A percentile compares a stretch with the other conserved stretches of the same genome.
These are phyloP conservation scores for Pichia kluyveri DNA, from an alignment of 805 yeast genomes.

Conservation along the genomic window DNA sequence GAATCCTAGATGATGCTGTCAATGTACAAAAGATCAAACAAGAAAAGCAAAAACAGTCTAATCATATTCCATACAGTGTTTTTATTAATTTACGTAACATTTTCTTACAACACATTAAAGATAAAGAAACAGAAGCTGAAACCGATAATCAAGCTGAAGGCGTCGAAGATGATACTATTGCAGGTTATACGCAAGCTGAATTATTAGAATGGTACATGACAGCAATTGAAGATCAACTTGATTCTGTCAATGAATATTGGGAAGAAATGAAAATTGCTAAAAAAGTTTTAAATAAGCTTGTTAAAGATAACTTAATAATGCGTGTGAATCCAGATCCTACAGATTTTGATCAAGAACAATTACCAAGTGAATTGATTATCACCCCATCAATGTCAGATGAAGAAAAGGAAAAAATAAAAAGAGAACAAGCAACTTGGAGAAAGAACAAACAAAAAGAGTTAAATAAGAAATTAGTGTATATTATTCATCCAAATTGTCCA, in stretches of 20 bases:
- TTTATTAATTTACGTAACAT: slow-evolving; percentile 78
- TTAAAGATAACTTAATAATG: slow-evolving; percentile 78
- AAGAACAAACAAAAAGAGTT: slow-evolving; percentile 15
- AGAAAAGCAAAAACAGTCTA: slow-evolving; percentile 18
- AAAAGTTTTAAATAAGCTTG: slow-evolving; percentile 77
- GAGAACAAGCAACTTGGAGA: slow-evolving; percentile 8
- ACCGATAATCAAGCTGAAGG: slow-evolving; percentile 39
- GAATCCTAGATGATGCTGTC: slow-evolving; percentile 1
- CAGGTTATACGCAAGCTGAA: slow-evolving; percentile 58
- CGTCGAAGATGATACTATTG: slow-evolving; percentile 28
- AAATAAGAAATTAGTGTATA: slow-evolving; percentile 33
- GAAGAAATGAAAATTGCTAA: slow-evolving; percentile 60
- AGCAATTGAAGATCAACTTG: slow-evolving; percentile 61
- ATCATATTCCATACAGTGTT: slow-evolving; percentile 71
- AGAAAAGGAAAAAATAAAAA: slow-evolving; percentile 16
- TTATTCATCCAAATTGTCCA: slow-evolving; percentile 78
- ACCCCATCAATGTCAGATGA: slow-evolving; percentile 16
- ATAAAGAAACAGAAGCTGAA: slow-evolving; percentile 31
- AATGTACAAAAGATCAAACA: slow-evolving; percentile 15
- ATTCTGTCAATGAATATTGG: slow-evolving; percentile 62
- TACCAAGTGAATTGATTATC: slow-evolving; percentile 18
- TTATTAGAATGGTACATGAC: slow-evolving; percentile 76
- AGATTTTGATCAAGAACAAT: slow-evolving; percentile 35
- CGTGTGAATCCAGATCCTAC: slow-evolving; percentile 32
- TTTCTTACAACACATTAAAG: slow-evolving; percentile 47